A percentile compares a stretch with the other conserved stretches of the same genome.
Conservation (phyloP, 2,329 filamentous ascomycete species). For the Tolypocladium sp. region DNA sequence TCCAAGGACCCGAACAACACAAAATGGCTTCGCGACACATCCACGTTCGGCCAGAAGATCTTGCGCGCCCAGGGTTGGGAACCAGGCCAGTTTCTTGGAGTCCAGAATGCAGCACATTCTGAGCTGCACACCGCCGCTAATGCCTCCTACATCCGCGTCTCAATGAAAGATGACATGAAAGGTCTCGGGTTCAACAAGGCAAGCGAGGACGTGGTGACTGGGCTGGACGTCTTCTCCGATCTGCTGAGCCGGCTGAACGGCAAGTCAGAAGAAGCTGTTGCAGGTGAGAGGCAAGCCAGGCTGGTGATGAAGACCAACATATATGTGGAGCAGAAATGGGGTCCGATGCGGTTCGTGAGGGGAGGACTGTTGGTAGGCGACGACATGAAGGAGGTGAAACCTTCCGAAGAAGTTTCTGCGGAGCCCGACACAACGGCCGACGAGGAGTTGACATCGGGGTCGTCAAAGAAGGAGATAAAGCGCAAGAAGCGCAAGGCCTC, state of each 20-base stretch:
- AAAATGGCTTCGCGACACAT: conserved; percentile 75
- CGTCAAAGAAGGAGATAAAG: conserved; percentile 32
- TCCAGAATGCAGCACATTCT: conserved; percentile 64
- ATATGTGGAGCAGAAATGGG: conserved; percentile 69
- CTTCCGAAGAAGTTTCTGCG: conserved; percentile 6
- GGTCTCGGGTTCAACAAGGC: conserved; percentile 77
- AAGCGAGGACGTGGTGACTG: conserved; percentile 69
- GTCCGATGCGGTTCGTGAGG: conserved; percentile 74
- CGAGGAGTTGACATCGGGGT: conserved; percentile 10
- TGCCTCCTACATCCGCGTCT: conserved; percentile 74
- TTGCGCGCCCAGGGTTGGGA: conserved; percentile 85
- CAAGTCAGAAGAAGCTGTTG: conserved; percentile 63
- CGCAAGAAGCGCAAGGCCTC: conserved; percentile 41
- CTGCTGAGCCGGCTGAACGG: conserved; percentile 85
- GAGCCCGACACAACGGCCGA: conserved; percentile 8
- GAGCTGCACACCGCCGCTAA: conserved; percentile 72
- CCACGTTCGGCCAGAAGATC: conserved; percentile 81
- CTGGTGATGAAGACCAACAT: conserved; percentile 63
- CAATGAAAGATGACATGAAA: conserved; percentile 82
- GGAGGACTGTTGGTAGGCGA: conserved; percentile 65
- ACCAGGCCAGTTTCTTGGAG: conserved; percentile 75
- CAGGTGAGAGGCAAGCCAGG: conserved; percentile 58
- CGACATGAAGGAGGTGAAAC: conserved; percentile 34
- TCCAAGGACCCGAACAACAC: conserved; percentile 93
- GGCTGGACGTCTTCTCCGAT: conserved; percentile 78